These are phyloP conservation scores for Psidium friedrichsthalianum DNA, from an alignment of 345 rosid genomes.

Conservation along the genomic window DNA sequence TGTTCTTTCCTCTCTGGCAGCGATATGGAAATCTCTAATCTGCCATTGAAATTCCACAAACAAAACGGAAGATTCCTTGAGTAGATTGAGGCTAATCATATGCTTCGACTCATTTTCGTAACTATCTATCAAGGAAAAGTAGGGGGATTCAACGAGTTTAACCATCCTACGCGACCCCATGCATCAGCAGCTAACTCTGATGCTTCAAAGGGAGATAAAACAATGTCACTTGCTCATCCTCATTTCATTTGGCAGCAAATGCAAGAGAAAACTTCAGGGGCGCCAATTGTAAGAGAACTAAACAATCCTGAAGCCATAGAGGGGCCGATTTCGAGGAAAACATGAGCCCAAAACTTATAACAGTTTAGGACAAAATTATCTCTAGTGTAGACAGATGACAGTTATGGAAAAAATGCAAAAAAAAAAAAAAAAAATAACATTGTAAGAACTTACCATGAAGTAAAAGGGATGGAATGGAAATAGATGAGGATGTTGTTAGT, in stretches of 20 bases:
- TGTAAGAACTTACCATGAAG: conserved; percentile 61
- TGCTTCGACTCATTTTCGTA: background rate
- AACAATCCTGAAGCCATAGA: background rate
- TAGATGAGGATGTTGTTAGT: conserved; percentile 70
- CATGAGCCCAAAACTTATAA: background rate
- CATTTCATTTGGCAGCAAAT: background rate
- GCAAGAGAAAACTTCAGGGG: background rate
- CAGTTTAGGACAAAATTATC: background rate
- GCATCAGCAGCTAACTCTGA: background rate
- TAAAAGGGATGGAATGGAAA: conserved; percentile 91
- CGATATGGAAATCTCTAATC: conserved; percentile 68
- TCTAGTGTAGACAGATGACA: background rate
- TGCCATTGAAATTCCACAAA: conserved; percentile 14
- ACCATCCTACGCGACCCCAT: background rate
- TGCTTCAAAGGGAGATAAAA: background rate
- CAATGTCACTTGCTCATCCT: background rate
- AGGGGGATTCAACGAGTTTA: background rate
- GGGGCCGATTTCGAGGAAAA: background rate
- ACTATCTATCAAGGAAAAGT: background rate
- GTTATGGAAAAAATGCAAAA: background rate
- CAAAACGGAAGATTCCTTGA: background rate
- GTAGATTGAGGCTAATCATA: background rate
- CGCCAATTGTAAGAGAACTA: background rate
- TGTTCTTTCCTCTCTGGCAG: conserved; percentile 75
- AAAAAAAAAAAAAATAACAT: background rate